A percentile compares a stretch with the other conserved stretches of the same genome.
Evolutionary conservation across 225 moss, liverwort and hornwort genomes (phyloP).

Genomic region (Marchantia polymorpha): DNA sequence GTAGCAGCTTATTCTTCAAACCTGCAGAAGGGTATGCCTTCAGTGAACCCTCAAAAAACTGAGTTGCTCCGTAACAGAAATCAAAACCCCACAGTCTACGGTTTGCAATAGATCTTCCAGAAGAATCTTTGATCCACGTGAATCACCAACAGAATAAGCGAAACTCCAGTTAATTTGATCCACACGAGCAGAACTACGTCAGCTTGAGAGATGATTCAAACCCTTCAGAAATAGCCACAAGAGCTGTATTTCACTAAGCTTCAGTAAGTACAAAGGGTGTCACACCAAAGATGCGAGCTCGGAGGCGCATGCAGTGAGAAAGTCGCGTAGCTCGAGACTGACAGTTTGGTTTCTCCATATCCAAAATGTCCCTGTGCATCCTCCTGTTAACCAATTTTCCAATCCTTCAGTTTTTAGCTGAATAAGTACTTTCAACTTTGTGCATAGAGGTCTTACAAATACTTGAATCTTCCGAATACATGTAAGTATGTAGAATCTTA

Average conservation of each 20-base stretch:
- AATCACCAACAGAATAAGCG: not conserved
- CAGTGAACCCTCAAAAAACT: not conserved
- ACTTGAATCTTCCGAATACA: too few relatives aligned
- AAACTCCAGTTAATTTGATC: not conserved
- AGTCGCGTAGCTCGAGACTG: conserved; percentile 72
- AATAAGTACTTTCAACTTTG: too few relatives aligned
- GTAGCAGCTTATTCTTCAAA: conserved; percentile 66
- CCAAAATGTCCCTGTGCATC: conserved; percentile 81
- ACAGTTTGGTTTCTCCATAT: conserved; percentile 93
- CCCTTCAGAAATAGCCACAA: too few relatives aligned
- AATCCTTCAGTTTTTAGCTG: not conserved
- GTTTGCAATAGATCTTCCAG: not conserved
- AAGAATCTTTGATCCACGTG: not conserved
- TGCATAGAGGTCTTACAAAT: too few relatives aligned
- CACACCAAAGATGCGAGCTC: conserved; percentile 68
- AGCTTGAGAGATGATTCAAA: not conserved
- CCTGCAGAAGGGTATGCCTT: conserved; percentile 33
- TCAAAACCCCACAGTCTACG: not conserved
- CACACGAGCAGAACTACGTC: not conserved
- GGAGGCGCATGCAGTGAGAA: conserved; percentile 58
- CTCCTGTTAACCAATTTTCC: conserved; percentile 48
- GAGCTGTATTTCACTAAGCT: too few relatives aligned
- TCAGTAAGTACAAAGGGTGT: not conserved
- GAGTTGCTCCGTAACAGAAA: not conserved
- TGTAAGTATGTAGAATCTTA: too few relatives aligned